Conservation (phyloP, 2,329 filamentous ascomycete species). For the Cercospora sp. region DNA sequence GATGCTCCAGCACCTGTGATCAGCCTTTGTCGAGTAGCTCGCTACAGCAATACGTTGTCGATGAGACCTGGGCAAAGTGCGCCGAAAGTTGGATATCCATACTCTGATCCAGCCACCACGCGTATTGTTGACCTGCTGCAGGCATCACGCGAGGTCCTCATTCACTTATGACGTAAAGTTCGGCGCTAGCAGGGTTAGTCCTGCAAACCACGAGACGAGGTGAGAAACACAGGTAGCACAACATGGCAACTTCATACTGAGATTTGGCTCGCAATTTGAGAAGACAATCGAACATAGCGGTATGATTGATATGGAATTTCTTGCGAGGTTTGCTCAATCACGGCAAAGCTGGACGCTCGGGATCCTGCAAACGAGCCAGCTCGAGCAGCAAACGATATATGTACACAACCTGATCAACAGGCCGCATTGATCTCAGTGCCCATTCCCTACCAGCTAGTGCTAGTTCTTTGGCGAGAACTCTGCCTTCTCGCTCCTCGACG, state of each 20-base stretch:
- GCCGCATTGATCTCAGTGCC: constrained; percentile 18
- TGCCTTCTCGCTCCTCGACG: constrained; percentile 38
- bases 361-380: constrained; percentile 7
- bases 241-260: not conserved
- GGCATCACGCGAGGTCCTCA: constrained; percentile 4
- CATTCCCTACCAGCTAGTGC: constrained; percentile 52
- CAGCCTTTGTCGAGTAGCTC: not conserved
- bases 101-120: constrained; percentile 9
- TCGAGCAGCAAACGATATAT: constrained; percentile 21
- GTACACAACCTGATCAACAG: constrained; percentile 24
- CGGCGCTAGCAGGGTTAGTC: not conserved
- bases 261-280: not conserved
- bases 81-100: constrained; percentile 1
- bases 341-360: not conserved
- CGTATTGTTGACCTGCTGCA: constrained; percentile 10
- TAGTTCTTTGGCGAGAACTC: constrained; percentile 14
- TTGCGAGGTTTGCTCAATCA: not conserved
- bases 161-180: constrained; percentile 12
- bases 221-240: not conserved
- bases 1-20: not conserved
- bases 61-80: not conserved
- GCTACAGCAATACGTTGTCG: not conserved
- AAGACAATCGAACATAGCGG: not conserved
- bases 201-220: constrained; percentile 1
- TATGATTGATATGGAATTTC: not conserved